Conservation (phyloP, 1,139 yeast species). For the Geotrichum macrosporum region DNA sequence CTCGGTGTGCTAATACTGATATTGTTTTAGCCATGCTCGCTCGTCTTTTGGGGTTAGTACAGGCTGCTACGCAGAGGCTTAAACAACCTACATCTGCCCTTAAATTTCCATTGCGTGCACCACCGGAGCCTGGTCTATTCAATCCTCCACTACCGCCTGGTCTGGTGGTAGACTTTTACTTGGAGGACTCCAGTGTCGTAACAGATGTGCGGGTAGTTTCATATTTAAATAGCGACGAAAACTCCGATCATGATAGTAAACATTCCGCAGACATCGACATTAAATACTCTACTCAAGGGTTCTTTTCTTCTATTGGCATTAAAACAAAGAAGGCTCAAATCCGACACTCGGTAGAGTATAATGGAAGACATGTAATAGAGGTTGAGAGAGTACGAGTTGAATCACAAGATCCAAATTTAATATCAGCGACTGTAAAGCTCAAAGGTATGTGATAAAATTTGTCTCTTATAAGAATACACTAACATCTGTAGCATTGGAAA, state of each 20-base stretch:
- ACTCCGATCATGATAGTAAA: slow-evolving; percentile 8
- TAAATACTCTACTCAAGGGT: too few species aligned
- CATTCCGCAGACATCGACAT: too few species aligned
- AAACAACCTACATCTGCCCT: slow-evolving; percentile 24
- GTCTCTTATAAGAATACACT: background rate
- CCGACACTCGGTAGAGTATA: slow-evolving; percentile 29
- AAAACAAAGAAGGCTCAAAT: slow-evolving; percentile 6
- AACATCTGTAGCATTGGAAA: slow-evolving; percentile 26
- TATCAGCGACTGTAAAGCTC: slow-evolving; percentile 44
- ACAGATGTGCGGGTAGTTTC: slow-evolving; percentile 32
- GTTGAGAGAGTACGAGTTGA: slow-evolving; percentile 41
- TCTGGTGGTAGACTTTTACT: slow-evolving; percentile 30
- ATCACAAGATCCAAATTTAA: slow-evolving; percentile 46
- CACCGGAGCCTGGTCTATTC: slow-evolving; percentile 20
- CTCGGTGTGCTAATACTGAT: slow-evolving; percentile 13
- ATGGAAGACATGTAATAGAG: slow-evolving; percentile 42
- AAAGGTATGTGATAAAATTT: slow-evolving; percentile 13
- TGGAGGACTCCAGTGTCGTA: slow-evolving; percentile 30
- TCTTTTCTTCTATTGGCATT: slow-evolving; percentile 15
- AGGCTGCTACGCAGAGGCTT: slow-evolving; percentile 26
- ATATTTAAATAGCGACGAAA: slow-evolving; percentile 13
- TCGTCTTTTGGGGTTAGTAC: slow-evolving; percentile 20
- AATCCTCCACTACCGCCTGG: slow-evolving; percentile 23
- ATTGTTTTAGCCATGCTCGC: slow-evolving; percentile 15
- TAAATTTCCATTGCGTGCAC: slow-evolving; percentile 26